Base-by-base conservation (phyloP, 495 filamentous ascomycete species). In the Penicillium verhagenii region DNA sequence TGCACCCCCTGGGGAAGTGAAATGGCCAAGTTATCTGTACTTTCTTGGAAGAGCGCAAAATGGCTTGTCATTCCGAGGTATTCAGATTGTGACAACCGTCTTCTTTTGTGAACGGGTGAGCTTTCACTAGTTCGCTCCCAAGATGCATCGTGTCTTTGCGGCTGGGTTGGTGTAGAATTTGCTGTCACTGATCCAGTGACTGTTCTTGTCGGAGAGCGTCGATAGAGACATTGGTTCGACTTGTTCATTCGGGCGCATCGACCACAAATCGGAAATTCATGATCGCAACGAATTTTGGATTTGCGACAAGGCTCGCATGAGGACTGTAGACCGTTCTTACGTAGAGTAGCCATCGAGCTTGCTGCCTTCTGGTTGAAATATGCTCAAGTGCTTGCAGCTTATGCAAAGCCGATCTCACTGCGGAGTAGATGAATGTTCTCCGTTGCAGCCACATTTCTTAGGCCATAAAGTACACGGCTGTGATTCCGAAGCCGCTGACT, bases 261-360 rank as follows among this genome's bases (percentile, higher is more conserved):
- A 37, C 54, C 63, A 52, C 60, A 70, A 19, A 38, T 58, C n/a
- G 52, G 74, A 2, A 59, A 35, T 3, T 38, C 43, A 51, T 76
- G 73, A 44, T 76, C 68, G 47, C 72, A 76, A 7, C 69, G 63
- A 14, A 78, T 48, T 50, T 78, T 75, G 16, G 68, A 65, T 48
- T 70, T 65, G 1, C 73, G 63, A 50, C 72, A 78, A 16, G 73
- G 71, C 63, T 78, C 69, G 47, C 73, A 78, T 2, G 71, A 72
- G 21, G 67, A 63, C n/a, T 59, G 64, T 18, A 68, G 66, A 8
- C 73, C 69, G 58, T 75, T 77, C 5, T 40, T 37, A 1, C 52
- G 52, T 11, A 44, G 14, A 16, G 50, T 9, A 6, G 24, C 38
- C 50, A 52, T 52, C 2, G n/a, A n/a, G n/a, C n/a, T n/a, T n/a